A percentile compares a stretch with the other conserved stretches of the same genome.
These are phyloP conservation scores for Coniella vitis DNA, from an alignment of 2,329 filamentous ascomycete genomes.

Conservation along the genomic window DNA sequence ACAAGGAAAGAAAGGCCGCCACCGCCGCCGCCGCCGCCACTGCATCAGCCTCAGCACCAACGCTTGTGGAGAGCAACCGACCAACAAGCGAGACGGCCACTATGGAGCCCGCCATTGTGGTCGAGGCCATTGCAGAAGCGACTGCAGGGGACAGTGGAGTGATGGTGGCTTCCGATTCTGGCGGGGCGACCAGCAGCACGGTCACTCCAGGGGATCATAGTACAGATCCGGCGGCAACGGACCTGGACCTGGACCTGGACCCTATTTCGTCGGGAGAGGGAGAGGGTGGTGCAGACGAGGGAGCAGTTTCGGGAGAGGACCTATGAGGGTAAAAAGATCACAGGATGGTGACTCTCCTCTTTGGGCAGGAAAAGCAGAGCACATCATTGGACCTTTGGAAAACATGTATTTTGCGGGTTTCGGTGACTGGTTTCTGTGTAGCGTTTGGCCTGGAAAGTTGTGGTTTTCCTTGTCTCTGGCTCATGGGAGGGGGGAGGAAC, in stretches of 20 bases:
- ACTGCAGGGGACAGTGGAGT: neutral
- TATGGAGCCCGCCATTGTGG: neutral
- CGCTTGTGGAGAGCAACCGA: conserved; percentile 6
- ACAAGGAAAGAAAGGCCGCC: conserved; percentile 10
- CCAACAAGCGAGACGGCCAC: neutral
- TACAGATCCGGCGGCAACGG: neutral
- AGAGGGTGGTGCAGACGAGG: neutral
- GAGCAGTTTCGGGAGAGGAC: neutral
- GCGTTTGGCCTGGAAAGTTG: neutral
- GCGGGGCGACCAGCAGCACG: neutral
- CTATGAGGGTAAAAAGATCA: neutral
- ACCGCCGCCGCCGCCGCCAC: neutral
- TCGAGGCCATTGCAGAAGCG: neutral
- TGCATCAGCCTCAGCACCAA: conserved; percentile 10
- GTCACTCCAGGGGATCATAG: conserved; percentile 2
- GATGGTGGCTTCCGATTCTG: neutral
- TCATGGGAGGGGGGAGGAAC: too few species aligned
- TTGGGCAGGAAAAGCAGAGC: neutral
- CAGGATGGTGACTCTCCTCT: neutral
- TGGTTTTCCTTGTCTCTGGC: too few species aligned
- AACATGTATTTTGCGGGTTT: neutral
- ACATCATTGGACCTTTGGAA: neutral
- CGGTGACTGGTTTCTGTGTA: neutral
- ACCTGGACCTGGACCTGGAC: too few species aligned
- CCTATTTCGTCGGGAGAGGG: conserved; percentile 1